Conservation (phyloP, 225 moss, liverwort and hornwort genomes). For the Lunularia cruciata region DNA sequence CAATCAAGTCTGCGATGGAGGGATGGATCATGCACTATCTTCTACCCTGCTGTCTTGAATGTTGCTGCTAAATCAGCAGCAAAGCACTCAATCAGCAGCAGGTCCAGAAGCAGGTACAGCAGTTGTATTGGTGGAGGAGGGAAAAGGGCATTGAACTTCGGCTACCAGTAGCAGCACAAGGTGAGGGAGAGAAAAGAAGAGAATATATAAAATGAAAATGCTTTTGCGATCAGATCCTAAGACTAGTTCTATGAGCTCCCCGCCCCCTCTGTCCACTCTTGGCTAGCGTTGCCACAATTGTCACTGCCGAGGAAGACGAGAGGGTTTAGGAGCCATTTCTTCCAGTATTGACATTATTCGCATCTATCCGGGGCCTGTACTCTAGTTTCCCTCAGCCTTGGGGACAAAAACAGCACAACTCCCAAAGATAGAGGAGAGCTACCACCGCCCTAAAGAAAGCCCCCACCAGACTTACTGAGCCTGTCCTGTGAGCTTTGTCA, state of each 20-base stretch:
- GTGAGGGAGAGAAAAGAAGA: neutral
- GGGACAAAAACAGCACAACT: neutral
- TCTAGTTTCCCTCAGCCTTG: too few relatives aligned
- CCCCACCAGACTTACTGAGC: neutral
- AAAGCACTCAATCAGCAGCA: neutral
- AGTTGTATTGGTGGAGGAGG: neutral
- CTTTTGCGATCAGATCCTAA: neutral
- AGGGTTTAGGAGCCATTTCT: too few relatives aligned
- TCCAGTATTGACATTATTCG: slow-evolving; percentile 2
- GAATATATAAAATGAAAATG: neutral
- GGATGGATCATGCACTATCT: neutral
- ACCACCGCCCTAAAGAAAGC: neutral
- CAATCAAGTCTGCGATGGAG: neutral
- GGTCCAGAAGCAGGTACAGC: neutral
- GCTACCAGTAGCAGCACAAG: too few relatives aligned
- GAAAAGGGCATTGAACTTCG: neutral
- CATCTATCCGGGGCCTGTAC: too few relatives aligned
- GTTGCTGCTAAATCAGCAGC: neutral
- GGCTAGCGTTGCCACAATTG: neutral
- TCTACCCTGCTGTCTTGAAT: slow-evolving; percentile 5
- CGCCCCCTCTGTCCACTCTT: neutral
- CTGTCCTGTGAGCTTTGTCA: too few relatives aligned
- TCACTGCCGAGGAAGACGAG: neutral
- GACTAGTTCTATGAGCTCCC: too few relatives aligned
- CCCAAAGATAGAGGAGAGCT: neutral